A percentile compares a stretch with the other conserved stretches of the same genome.
These are phyloP conservation scores for Kwoniella newhampshirensis DNA, from an alignment of 768 basidiomycete genomes.

Conservation along the genomic window DNA sequence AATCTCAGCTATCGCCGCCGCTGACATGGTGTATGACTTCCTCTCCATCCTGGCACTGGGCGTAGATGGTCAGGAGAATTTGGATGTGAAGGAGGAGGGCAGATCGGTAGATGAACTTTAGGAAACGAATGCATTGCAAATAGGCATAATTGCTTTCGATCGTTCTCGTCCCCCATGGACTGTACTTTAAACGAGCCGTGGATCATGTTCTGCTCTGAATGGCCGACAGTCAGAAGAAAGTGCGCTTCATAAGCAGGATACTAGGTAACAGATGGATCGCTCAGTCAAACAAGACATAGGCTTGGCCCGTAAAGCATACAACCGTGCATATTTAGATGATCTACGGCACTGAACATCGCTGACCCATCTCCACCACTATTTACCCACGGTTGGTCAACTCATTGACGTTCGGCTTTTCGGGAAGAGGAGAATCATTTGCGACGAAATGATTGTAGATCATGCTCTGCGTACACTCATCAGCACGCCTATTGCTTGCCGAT, in stretches of 20 bases:
- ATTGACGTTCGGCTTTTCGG: conserved; percentile 26
- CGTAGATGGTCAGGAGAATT: conserved; percentile 13
- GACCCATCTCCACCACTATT: neutral
- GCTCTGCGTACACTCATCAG: conserved; percentile 2
- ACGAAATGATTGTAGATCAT: conserved; percentile 32
- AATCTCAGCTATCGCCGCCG: conserved; percentile 43
- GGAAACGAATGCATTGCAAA: no score
- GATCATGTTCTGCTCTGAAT: no score
- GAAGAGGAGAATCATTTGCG: conserved; percentile 22
- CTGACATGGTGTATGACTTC: conserved; percentile 44
- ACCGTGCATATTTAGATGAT: neutral
- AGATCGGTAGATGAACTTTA: conserved; percentile 16
- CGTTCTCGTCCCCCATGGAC: neutral
- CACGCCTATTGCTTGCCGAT: neutral
- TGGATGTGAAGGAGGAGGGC: neutral
- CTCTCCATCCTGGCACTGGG: conserved; percentile 38
- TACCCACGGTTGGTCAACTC: conserved; percentile 28
- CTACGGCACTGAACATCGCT: no score
- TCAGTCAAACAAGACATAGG: no score
- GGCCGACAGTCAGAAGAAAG: no score
- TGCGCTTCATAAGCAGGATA: no score
- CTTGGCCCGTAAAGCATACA: neutral
- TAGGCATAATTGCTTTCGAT: neutral
- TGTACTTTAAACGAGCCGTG: neutral
- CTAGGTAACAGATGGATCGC: no score